Evolutionary conservation across 805 yeast species (phyloP), one percentile per base, ranked within the genome.

Genomic region (Candida easanensis): DNA sequence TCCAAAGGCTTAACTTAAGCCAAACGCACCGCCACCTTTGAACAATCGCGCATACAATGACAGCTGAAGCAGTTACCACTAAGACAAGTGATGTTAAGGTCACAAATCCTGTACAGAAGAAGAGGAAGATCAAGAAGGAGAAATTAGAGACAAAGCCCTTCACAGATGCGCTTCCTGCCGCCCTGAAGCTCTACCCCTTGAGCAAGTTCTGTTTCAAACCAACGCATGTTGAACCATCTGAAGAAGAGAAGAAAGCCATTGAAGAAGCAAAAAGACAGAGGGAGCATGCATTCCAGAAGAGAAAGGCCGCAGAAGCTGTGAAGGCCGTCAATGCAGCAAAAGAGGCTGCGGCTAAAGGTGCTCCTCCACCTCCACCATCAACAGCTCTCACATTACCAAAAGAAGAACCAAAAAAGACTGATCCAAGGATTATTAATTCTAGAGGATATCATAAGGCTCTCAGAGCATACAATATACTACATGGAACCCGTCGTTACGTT

Each of bases 401-500:
- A 13, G 35, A 22, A 19, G 22, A 15, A 11, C 33, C 22, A 33
- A 30, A 30, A 17, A 37, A 14, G 37, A 17, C 16, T n/a, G 44
- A 41, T 20, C 36, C 43, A 3, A 31, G 38, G 3, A 11, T 48
- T 7, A 44, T 43, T 10, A 36, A 25, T 5, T 25, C 47, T 5
- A 40, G 30, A 22, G 44, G 25, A 1, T 44, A 42, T 21, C 45
- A 43, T 36, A 25, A 35, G 9, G 33, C 19, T 3, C 31, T 48
- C 19, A 38, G 32, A 5, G 18, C 37, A 1, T 52, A 45, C 39
- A 45, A 45, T 28, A 11, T 19, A 1, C 5, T 14, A 3, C 31
- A 44, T 19, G 48, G 50, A 1, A 31, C 41, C 2, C 36, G 49
- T 20, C 43, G 56, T 4, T 50, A 38, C 21, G 37, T 45, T 5